Conservation (phyloP, 176 grass and related monocot genomes). For the Aegilops speltoides region DNA sequence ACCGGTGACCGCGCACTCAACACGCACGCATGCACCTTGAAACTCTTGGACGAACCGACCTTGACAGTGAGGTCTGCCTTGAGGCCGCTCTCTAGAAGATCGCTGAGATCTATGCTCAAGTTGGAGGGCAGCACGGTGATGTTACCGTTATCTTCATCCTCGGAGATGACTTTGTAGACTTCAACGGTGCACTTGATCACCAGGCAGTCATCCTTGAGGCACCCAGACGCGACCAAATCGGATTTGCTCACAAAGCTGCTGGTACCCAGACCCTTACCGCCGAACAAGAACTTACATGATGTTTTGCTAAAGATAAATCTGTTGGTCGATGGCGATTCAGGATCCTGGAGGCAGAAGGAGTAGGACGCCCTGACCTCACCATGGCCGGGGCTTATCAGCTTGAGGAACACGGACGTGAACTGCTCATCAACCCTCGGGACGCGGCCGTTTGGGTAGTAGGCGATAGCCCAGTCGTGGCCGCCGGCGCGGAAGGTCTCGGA, state of each 20-base stretch:
- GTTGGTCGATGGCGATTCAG: too few species aligned
- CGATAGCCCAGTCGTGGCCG: not conserved
- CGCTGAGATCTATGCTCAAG: not conserved
- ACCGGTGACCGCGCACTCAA: not conserved
- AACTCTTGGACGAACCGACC: not conserved
- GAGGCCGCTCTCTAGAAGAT: not conserved
- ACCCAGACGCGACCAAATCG: not conserved
- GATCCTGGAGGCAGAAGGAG: not conserved
- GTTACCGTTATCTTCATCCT: not conserved
- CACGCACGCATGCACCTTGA: not conserved
- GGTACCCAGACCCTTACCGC: too few species aligned
- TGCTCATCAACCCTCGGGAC: rapidly evolving
- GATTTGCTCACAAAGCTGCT: not conserved
- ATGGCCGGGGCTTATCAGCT: not conserved
- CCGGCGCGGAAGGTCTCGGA: not conserved
- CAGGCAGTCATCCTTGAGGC: not conserved
- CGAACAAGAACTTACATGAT: too few species aligned
- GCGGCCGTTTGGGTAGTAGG: not conserved
- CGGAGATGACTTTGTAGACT: not conserved
- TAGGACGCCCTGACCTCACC: not conserved
- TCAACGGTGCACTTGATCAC: not conserved
- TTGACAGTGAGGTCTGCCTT: conserved; percentile 6
- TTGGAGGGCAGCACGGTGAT: not conserved
- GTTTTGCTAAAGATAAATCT: too few species aligned
- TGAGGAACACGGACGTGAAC: not conserved